A percentile compares a stretch with the other conserved stretches of the same genome.
Evolutionary conservation across 345 rosid species (phyloP).

Genomic region (Ailanthus altissimus): DNA sequence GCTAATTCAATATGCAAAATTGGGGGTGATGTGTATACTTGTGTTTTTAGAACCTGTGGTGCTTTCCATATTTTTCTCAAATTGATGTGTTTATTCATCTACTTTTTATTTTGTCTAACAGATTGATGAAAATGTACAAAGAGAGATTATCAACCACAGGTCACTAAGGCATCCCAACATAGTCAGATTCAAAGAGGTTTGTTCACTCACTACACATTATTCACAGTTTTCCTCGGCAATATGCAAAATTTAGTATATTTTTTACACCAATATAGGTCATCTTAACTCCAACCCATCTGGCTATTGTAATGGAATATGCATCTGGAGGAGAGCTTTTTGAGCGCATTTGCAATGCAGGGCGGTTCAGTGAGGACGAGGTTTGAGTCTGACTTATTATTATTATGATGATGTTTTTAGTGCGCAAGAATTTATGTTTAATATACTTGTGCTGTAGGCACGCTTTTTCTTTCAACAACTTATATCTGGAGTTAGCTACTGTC

Average conservation of each 20-base stretch:
- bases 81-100: slow-evolving; percentile 10
- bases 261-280: slow-evolving; percentile 49
- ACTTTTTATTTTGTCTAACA: slow-evolving; percentile 30
- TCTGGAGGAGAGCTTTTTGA: slow-evolving; percentile 88
- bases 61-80: slow-evolving; percentile 4
- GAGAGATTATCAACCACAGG: slow-evolving; percentile 85
- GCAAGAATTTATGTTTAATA: neutral
- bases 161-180: slow-evolving; percentile 84
- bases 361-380: slow-evolving; percentile 86
- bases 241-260: slow-evolving; percentile 9
- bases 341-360: slow-evolving; percentile 77
- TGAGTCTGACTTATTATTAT: neutral
- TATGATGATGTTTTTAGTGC: neutral
- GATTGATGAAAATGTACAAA: slow-evolving; percentile 83
- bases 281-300: slow-evolving; percentile 80
- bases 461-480: slow-evolving; percentile 85
- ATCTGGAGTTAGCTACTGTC: slow-evolving; percentile 78
- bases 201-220: slow-evolving; percentile 8
- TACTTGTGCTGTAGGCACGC: slow-evolving; percentile 52
- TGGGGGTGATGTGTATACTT: neutral
- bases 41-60: neutral
- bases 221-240: neutral
- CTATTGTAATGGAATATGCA: slow-evolving; percentile 87
- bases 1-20: neutral
- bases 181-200: slow-evolving; percentile 79